phyloP scores from a whole-genome alignment of 2,329 filamentous ascomycete genomes.

The Epichloe festucae region DNA sequence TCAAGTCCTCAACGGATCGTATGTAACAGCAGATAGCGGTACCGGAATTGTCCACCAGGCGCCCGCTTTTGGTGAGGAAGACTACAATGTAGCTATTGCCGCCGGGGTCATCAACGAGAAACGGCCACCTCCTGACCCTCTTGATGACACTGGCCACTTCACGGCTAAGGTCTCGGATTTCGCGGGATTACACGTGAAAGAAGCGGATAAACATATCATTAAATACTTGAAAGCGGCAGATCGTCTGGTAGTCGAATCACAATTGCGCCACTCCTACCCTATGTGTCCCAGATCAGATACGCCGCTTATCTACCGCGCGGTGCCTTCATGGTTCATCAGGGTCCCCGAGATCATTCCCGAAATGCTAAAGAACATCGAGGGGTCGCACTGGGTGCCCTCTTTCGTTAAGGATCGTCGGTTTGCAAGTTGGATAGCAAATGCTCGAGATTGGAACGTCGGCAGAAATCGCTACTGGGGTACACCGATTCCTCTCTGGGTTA shows the following conservation, averaged over 20 bases:
- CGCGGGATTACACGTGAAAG: slow-evolving; percentile 77
- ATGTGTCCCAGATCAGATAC: slow-evolving; percentile 95
- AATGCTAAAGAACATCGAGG: slow-evolving; percentile 83
- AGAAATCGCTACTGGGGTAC: slow-evolving; percentile 94
- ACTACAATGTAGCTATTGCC: slow-evolving; percentile 73
- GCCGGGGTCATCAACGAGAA: slow-evolving; percentile 65
- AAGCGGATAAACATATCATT: slow-evolving; percentile 85
- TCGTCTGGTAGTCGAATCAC: slow-evolving; percentile 70
- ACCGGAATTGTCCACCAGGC: slow-evolving; percentile 90
- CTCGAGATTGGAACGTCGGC: slow-evolving; percentile 90
- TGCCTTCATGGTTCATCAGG: slow-evolving; percentile 91
- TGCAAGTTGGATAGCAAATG: slow-evolving; percentile 79
- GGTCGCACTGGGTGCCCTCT: slow-evolving; percentile 81
- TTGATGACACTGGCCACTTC: slow-evolving; percentile 75
- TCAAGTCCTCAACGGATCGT: slow-evolving; percentile 67
- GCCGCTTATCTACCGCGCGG: slow-evolving; percentile 81
- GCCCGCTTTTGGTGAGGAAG: slow-evolving; percentile 88
- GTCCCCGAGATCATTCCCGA: slow-evolving; percentile 71
- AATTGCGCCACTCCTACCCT: slow-evolving; percentile 82
- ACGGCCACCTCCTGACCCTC: slow-evolving; percentile 74
- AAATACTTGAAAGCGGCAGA: slow-evolving; percentile 70
- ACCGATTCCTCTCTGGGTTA: slow-evolving; percentile 83
- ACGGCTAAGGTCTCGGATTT: slow-evolving; percentile 69
- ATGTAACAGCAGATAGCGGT: slow-evolving; percentile 83
- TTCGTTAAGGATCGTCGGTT: slow-evolving; percentile 89